Evolutionary conservation across 2,329 filamentous ascomycete genomes (phyloP).

Genomic region (Penicillium nordicum): DNA sequence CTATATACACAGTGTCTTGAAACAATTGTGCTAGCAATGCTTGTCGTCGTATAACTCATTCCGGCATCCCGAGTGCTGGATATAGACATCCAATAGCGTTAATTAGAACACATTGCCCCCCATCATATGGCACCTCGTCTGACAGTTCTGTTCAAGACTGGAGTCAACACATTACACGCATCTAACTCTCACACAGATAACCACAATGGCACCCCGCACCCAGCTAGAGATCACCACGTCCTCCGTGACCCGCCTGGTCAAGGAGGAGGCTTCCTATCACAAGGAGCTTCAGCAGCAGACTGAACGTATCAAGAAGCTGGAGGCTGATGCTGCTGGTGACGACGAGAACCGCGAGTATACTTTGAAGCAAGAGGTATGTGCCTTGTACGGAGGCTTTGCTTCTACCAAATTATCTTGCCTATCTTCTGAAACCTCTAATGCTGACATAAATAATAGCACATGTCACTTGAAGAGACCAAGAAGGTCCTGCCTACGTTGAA

Average conservation of each 20-base stretch:
- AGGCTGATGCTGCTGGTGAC: constrained; percentile 62
- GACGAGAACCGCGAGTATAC: constrained; percentile 77
- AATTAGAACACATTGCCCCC: background rate
- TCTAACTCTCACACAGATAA: constrained; percentile 13
- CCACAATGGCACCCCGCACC: constrained; percentile 70
- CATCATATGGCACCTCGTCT: background rate
- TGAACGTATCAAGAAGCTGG: constrained; percentile 65
- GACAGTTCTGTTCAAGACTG: background rate
- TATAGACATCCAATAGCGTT: background rate
- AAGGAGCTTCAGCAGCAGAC: constrained; percentile 76
- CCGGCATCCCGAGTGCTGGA: background rate
- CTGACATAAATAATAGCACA: constrained; percentile 53
- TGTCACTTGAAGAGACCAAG: constrained; percentile 82
- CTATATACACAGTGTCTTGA: background rate
- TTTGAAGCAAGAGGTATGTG: constrained; percentile 78
- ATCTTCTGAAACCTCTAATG: background rate
- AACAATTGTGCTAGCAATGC: background rate
- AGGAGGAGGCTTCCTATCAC: constrained; percentile 88
- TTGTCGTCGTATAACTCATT: background rate
- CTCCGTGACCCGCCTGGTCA: constrained; percentile 77
- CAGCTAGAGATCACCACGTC: constrained; percentile 80
- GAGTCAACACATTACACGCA: too few relatives aligned
- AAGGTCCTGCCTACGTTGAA: constrained; percentile 72
- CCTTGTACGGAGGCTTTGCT: background rate
- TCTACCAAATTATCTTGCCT: background rate